Base-by-base conservation (phyloP, 371 early-diverging fungal genomes). In the Lichtheimia ramosa region DNA sequence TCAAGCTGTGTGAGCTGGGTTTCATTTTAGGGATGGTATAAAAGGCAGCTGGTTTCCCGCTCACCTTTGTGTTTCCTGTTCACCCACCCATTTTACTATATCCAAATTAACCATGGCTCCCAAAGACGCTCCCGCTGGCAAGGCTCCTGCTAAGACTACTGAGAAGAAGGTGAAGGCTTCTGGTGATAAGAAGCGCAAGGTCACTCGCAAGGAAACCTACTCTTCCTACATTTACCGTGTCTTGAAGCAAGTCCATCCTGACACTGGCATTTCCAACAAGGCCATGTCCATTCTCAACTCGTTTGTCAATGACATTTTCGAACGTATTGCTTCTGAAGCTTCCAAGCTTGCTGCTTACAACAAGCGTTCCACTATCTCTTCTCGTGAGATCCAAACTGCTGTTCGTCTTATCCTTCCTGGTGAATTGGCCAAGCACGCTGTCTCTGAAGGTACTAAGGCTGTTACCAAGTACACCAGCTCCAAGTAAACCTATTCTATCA, bases 231-330 rank as follows among this genome's bases (percentile, higher is more conserved):
- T 94, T 81, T 93, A 92, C 90, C 91, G 91, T 83, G 94, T 93
- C 66, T 77, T 94, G 71, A 90, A 91, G 83, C 95, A 94, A 77
- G 93, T 93, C 62, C 94, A 93, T 87, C 94, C 94, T 71, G 94
- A 96, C 74, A 93, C 93, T 62, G 96, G 96, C 82, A 94, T 97
- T 84, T 94, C 95, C 82, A 94, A 93, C 94, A 95, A 95, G 89
- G 96, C 96, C 86, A 97, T 97, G 97, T 90, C 92, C 64, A 96
- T 97, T 82, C 84, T 97, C 81, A 96, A 97, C 95, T 95, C 95
- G 51, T 97, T 97, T 74, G 96, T 97, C 74, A 91, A 93, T 82
- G 97, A 97, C 74, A 95, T 97, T 82, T 97, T 96, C 73, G 95
- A 94, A 78, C 92, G 95, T 34, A 90, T 95, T 61, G 89, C 87